phyloP scores from a whole-genome alignment of 2,329 filamentous ascomycete genomes.

The Tolypocladium capitatum region DNA sequence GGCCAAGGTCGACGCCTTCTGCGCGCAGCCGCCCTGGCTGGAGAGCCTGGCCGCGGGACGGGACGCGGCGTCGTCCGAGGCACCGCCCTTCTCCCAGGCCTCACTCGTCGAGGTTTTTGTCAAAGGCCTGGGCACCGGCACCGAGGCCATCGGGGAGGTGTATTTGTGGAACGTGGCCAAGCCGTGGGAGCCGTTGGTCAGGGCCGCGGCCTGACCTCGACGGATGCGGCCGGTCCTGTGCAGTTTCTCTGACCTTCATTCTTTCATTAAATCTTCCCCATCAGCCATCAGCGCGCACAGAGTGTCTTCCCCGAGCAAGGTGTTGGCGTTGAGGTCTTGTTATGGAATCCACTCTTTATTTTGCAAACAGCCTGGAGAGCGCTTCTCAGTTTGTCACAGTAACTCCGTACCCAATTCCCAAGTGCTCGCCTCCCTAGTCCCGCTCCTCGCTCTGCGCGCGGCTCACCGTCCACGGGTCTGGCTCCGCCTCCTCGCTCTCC shows the following conservation, averaged over 20 bases:
- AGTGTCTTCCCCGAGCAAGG: neutral
- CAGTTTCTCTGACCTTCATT: neutral
- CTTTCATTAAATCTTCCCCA: neutral
- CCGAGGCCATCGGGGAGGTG: constrained; percentile 19
- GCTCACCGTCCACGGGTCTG: constrained; percentile 10
- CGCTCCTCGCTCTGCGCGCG: constrained; percentile 7
- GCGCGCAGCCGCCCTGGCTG: constrained; percentile 14
- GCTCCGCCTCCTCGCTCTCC: constrained; percentile 10
- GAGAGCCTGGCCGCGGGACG: neutral
- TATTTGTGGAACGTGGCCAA: constrained; percentile 27
- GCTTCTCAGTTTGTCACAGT: neutral
- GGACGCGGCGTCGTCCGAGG: neutral
- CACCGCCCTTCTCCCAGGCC: neutral
- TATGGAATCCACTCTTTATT: neutral
- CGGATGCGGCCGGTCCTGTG: neutral
- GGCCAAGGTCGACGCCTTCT: constrained; percentile 20
- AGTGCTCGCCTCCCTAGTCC: neutral
- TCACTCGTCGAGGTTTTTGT: constrained; percentile 20
- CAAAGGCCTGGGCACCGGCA: constrained; percentile 14
- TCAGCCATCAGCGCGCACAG: neutral
- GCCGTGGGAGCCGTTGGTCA: constrained; percentile 31
- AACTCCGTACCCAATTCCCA: neutral
- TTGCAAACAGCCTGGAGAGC: neutral
- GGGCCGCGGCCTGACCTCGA: constrained; percentile 18
- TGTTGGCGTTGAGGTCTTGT: neutral